Evolutionary conservation across 495 filamentous ascomycete species (phyloP), one percentile per base, ranked within the genome.

Genomic region (Penicillium samsonianum): DNA sequence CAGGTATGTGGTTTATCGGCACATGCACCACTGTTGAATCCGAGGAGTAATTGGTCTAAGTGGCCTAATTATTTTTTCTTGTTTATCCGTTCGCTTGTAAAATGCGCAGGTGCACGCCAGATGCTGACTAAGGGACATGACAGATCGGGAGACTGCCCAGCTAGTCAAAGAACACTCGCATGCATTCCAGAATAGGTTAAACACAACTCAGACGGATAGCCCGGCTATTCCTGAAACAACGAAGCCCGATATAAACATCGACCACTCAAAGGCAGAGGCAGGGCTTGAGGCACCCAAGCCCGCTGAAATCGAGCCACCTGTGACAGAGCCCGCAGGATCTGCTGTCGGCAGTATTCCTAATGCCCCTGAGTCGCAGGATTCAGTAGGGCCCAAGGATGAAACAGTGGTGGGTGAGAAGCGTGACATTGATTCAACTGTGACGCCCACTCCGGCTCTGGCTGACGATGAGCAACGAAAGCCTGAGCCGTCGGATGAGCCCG

Each of bases 351-450:
- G 14, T 46, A 25, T 35, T 19, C 42, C 56, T 11, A 50, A 30
- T 54, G 48, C 42, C 8, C 48, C 16, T 12, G 31, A 50, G 12
- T 31, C 56, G 26, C 42, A 55, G 38, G 20, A 38, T 5, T 14
- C 38, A 14, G 25, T 37, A 16, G 59, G 61, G 19, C 53, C 58
- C 30, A 61, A 57, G 22, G 31, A 43, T 42, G 60, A 64, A 31
- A 53, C 64, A 37, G 40, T 57, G 2, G 61, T 28, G 14, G 70
- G 74, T 10, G 65, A 67, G 22, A 78, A 76, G 47, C 73, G 73
- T 26, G 67, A 64, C 12, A 57, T 72, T 44, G 67, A 70, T 23
- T 53, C 63, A 4, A 65, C 62, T 33, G 37, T 57, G 8, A 31
- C 28, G 12, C 42, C 59, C 9, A 7, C 26, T 26, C 19, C 53